Conservation (phyloP, 768 basidiomycete genomes). For the Dioszegia aurantiaca region DNA sequence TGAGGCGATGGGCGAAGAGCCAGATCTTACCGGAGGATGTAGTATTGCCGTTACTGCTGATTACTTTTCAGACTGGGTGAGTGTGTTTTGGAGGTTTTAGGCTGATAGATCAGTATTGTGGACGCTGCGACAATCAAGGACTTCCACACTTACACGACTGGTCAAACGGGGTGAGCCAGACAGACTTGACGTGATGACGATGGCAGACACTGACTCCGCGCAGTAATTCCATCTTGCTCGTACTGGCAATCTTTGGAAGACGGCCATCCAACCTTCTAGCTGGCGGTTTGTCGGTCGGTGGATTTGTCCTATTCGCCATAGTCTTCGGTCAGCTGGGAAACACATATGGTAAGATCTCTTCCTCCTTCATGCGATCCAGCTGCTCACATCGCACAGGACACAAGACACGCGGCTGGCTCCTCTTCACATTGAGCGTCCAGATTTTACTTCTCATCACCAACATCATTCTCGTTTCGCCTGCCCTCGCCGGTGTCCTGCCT, state of each 20-base stretch:
- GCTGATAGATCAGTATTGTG: constrained; percentile 11
- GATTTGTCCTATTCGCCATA: constrained; percentile 11
- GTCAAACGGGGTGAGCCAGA: constrained; percentile 12
- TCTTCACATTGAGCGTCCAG: constrained; percentile 12
- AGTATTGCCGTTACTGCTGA: constrained; percentile 9
- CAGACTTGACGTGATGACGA: neutral
- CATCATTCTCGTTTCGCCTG: constrained; percentile 14
- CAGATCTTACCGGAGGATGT: constrained; percentile 15
- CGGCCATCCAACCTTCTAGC: constrained; percentile 11
- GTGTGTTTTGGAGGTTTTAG: neutral
- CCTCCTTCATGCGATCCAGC: neutral
- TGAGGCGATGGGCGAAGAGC: constrained; percentile 12
- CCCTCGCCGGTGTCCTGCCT: constrained; percentile 6
- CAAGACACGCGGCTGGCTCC: constrained; percentile 15
- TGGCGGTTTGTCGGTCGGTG: constrained; percentile 7
- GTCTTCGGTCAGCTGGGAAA: constrained; percentile 13
- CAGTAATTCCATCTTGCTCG: constrained; percentile 14
- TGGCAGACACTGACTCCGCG: neutral
- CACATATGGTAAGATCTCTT: neutral
- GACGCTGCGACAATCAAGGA: constrained; percentile 15
- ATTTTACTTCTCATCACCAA: constrained; percentile 10
- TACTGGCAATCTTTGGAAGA: constrained; percentile 11
- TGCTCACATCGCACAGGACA: constrained; percentile 1
- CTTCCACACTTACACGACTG: constrained; percentile 13
- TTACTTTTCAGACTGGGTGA: constrained; percentile 14